Percentiles rank a stretch among this genome's conserved stretches.
Conservation (phyloP, 352 stramenopile species). For the Pythium brachiatum region DNA sequence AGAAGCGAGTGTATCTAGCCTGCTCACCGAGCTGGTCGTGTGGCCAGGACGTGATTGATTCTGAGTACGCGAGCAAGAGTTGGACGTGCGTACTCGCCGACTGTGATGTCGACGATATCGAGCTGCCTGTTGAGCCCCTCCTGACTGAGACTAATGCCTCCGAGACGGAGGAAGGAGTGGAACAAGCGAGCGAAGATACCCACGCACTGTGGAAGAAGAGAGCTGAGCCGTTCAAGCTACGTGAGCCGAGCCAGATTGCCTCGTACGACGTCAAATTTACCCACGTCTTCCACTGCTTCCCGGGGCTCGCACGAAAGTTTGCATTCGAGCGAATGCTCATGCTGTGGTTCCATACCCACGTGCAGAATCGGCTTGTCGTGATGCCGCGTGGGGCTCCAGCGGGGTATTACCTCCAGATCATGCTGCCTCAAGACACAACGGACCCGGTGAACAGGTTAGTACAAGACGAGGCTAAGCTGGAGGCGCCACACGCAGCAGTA, state of each 20-base stretch:
- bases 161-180: background rate
- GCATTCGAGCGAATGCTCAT: slow-evolving; percentile 27
- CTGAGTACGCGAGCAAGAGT: slow-evolving; percentile 1
- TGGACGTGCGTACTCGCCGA: slow-evolving; percentile 46
- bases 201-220: slow-evolving; percentile 16
- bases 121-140: slow-evolving; percentile 17
- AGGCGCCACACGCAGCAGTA: background rate
- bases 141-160: background rate
- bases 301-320: slow-evolving; percentile 8
- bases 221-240: slow-evolving; percentile 7
- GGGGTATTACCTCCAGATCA: slow-evolving; percentile 61
- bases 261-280: slow-evolving; percentile 20
- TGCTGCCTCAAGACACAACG: slow-evolving; percentile 26
- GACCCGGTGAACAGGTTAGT: background rate
- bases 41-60: slow-evolving; percentile 26
- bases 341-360: slow-evolving; percentile 39
- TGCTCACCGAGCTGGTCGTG: slow-evolving; percentile 29
- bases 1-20: slow-evolving; percentile 26
- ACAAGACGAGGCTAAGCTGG: slow-evolving; percentile 1
- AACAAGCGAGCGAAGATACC: background rate
- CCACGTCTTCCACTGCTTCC: slow-evolving; percentile 22
- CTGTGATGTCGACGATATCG: slow-evolving; percentile 54
- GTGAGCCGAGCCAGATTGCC: background rate
- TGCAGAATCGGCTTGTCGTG: slow-evolving; percentile 40
- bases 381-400: slow-evolving; percentile 47